phyloP scores from a whole-genome alignment of 1,284 basidiomycete genomes.

The Termitomyces sp. region DNA sequence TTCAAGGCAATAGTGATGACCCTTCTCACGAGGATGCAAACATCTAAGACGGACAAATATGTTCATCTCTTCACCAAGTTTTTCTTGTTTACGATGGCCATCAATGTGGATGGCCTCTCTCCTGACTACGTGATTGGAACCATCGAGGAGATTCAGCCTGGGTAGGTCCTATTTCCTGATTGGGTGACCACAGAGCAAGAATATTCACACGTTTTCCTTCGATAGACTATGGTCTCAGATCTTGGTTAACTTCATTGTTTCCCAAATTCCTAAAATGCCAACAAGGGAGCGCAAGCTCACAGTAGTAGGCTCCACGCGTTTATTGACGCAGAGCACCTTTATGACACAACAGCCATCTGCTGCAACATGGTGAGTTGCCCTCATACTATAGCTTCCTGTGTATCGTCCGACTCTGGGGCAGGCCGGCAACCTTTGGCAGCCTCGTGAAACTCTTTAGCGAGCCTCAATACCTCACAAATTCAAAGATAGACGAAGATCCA shows the following conservation, averaged over 20 bases:
- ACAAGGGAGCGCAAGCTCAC: constrained; percentile 82
- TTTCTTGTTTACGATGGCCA: constrained; percentile 69
- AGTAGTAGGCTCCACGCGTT: constrained; percentile 75
- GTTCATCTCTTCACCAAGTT: constrained; percentile 83
- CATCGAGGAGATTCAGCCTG: constrained; percentile 82
- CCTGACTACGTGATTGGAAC: constrained; percentile 77
- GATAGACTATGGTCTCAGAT: constrained; percentile 85
- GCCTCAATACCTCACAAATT: constrained; percentile 58
- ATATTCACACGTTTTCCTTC: not conserved
- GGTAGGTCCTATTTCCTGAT: constrained; percentile 43
- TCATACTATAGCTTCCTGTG: not conserved
- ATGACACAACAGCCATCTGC: constrained; percentile 67
- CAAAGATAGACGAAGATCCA: constrained; percentile 50
- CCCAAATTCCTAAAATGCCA: constrained; percentile 78
- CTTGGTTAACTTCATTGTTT: constrained; percentile 73
- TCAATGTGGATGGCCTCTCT: constrained; percentile 67
- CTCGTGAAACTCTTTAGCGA: constrained; percentile 77
- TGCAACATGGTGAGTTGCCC: constrained; percentile 57
- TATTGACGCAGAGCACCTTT: constrained; percentile 69
- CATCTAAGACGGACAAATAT: constrained; percentile 87
- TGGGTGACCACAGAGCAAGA: not conserved
- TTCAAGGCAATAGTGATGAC: constrained; percentile 78
- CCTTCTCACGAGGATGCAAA: constrained; percentile 82
- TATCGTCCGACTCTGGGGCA: constrained; percentile 22
- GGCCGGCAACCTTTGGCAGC: constrained; percentile 66